Percentiles rank a stretch among this genome's conserved stretches.
Evolutionary conservation across 106 monocot genomes (phyloP).

Genomic region (Acorus calamus): DNA sequence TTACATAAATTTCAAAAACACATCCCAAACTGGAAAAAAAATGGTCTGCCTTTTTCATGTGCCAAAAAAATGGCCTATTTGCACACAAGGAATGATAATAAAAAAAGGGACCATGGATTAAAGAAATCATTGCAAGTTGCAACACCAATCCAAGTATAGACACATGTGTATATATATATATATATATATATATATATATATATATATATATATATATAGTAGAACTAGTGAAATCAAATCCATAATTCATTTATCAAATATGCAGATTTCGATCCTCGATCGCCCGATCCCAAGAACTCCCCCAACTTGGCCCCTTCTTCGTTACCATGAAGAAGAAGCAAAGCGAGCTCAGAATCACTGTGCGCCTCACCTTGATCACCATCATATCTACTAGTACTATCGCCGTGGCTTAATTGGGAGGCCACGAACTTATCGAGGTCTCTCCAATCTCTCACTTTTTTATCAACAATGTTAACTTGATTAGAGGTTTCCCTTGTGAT

Average conservation of each 20-base stretch:
- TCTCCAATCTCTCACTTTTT: constrained; percentile 65
- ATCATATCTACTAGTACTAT: constrained; percentile 9
- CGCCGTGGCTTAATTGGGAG: constrained; percentile 64
- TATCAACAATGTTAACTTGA: not conserved
- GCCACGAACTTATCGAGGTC: constrained; percentile 83
- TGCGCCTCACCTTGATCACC: constrained; percentile 1
- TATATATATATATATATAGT: too few relatives aligned
- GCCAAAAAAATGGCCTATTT: too few relatives aligned
- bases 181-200: too few relatives aligned
- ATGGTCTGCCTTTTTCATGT: too few relatives aligned
- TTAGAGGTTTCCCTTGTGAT: not conserved
- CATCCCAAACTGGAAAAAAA: too few relatives aligned
- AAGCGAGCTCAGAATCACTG: constrained; percentile 18
- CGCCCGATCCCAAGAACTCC: constrained; percentile 20
- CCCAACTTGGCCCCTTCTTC: constrained; percentile 16
- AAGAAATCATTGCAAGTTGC: too few relatives aligned
- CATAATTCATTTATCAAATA: constrained; percentile 26
- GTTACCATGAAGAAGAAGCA: constrained; percentile 19
- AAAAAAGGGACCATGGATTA: too few relatives aligned
- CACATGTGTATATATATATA: too few relatives aligned
- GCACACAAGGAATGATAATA: too few relatives aligned
- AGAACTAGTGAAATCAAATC: too few relatives aligned
- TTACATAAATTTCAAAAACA: too few relatives aligned
- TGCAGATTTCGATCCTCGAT: constrained; percentile 17
- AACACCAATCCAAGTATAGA: too few relatives aligned